Percentiles rank a stretch among this genome's conserved stretches.
phyloP scores from a whole-genome alignment of 768 basidiomycete genomes.

The Boletales sp. region DNA sequence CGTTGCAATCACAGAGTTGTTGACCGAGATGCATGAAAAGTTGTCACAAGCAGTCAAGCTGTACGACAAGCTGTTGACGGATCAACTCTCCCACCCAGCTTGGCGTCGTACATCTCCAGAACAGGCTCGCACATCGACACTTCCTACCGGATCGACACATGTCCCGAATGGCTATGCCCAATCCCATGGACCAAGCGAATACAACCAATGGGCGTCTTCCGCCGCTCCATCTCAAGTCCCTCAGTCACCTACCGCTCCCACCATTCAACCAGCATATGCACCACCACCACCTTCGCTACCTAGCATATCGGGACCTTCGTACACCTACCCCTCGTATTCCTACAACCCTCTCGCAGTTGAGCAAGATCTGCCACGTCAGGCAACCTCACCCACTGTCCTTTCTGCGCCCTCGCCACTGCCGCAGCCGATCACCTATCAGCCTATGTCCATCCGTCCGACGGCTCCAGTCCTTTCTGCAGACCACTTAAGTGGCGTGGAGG shows the following conservation, averaged over 20 bases:
- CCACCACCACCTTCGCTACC: slow-evolving; percentile 18
- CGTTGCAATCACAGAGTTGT: slow-evolving; percentile 52
- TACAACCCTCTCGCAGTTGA: slow-evolving; percentile 8
- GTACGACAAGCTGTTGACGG: slow-evolving; percentile 84
- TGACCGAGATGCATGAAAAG: slow-evolving; percentile 94
- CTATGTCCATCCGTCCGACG: slow-evolving; percentile 19
- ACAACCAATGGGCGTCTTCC: slow-evolving; percentile 30
- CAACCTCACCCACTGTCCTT: slow-evolving; percentile 9
- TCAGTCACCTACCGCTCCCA: slow-evolving; percentile 25
- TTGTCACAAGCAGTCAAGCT: slow-evolving; percentile 87
- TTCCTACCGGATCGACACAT: slow-evolving; percentile 25
- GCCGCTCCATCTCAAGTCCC: slow-evolving; percentile 22
- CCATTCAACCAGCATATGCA: slow-evolving; percentile 28
- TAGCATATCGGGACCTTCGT: slow-evolving; percentile 11
- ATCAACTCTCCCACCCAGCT: slow-evolving; percentile 71
- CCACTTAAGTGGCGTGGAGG: slow-evolving; percentile 2
- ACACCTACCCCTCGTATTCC: slow-evolving; percentile 12
- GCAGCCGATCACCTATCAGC: slow-evolving; percentile 15
- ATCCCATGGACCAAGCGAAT: slow-evolving; percentile 24
- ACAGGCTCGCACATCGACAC: slow-evolving; percentile 14
- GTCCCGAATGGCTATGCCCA: slow-evolving; percentile 32
- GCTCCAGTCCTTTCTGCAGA: slow-evolving; percentile 6
- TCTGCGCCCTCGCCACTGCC: slow-evolving; percentile 5
- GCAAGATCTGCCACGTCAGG: slow-evolving; percentile 12
- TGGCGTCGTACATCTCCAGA: slow-evolving; percentile 44